Conservation (phyloP, 768 basidiomycete species). For the button mushroom (Agaricus bisporus) region DNA sequence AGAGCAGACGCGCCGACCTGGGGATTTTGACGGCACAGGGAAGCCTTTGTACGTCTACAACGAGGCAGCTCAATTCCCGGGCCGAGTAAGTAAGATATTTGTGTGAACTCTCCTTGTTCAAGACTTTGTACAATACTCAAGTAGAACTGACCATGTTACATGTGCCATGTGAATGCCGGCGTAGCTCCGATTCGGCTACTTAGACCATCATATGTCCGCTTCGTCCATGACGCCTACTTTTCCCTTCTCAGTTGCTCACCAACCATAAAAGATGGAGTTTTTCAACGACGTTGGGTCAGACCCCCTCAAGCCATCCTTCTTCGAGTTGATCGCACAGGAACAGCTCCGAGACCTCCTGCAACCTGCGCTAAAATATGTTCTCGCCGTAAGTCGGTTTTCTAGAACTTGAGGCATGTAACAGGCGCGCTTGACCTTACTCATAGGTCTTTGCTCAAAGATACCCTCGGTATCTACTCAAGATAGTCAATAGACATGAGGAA, state of each 20-base stretch:
- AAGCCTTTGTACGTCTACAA: background rate
- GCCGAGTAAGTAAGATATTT: background rate
- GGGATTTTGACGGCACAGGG: background rate
- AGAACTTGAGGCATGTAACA: background rate
- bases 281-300: conserved; percentile 73
- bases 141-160: background rate
- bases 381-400: conserved; percentile 48
- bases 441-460: conserved; percentile 94
- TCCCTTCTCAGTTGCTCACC: background rate
- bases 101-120: background rate
- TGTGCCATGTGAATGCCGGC: conserved; percentile 8
- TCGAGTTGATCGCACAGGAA: conserved; percentile 91
- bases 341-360: conserved; percentile 89
- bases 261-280: conserved; percentile 59
- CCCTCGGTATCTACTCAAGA: conserved; percentile 84
- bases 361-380: conserved; percentile 90
- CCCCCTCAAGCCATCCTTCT: conserved; percentile 73
- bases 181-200: conserved; percentile 9
- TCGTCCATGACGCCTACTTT: background rate
- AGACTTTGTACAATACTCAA: too few species aligned
- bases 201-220: background rate
- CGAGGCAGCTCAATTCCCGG: background rate
- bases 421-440: background rate
- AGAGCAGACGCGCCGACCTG: background rate
- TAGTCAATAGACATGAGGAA: conserved; percentile 95